These are phyloP conservation scores for Candida cerambycidarum DNA, from an alignment of 805 yeast species.

Conservation along the genomic window DNA sequence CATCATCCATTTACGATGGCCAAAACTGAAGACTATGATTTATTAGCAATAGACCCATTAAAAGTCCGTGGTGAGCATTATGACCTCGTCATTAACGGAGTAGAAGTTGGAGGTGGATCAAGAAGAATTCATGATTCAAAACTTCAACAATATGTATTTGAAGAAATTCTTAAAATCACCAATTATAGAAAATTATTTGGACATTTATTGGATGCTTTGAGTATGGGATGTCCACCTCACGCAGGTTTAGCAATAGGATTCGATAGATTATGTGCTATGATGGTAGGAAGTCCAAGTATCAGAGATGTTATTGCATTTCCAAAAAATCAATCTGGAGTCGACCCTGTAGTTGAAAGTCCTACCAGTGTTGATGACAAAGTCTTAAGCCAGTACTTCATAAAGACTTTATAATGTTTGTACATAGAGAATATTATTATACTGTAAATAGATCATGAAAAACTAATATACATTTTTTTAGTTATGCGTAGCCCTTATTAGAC, in stretches of 20 bases:
- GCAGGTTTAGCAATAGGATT: constrained; percentile 96
- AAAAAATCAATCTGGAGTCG: constrained; percentile 84
- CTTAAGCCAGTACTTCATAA: constrained; percentile 52
- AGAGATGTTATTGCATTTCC: constrained; percentile 97
- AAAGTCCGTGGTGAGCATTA: constrained; percentile 85
- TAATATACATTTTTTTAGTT: not conserved
- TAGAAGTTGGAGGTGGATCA: constrained; percentile 97
- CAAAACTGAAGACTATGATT: constrained; percentile 61
- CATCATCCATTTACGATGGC: constrained; percentile 99
- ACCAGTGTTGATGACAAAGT: constrained; percentile 53
- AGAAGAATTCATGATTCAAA: constrained; percentile 87
- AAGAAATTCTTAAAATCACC: constrained; percentile 57
- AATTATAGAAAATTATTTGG: constrained; percentile 72
- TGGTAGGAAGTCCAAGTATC: constrained; percentile 72
- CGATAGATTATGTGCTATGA: constrained; percentile 90
- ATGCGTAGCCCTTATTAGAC: not conserved
- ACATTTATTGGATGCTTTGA: constrained; percentile 77
- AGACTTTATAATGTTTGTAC: constrained; percentile 8
- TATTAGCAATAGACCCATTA: constrained; percentile 55
- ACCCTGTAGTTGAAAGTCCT: constrained; percentile 87
- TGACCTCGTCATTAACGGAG: constrained; percentile 91
- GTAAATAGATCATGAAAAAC: constrained; percentile 9
- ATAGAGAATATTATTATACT: constrained; percentile 2
- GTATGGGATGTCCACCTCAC: constrained; percentile 96
- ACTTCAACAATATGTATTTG: constrained; percentile 72